phyloP scores from a whole-genome alignment of 768 basidiomycete species.

The Russula abietina region DNA sequence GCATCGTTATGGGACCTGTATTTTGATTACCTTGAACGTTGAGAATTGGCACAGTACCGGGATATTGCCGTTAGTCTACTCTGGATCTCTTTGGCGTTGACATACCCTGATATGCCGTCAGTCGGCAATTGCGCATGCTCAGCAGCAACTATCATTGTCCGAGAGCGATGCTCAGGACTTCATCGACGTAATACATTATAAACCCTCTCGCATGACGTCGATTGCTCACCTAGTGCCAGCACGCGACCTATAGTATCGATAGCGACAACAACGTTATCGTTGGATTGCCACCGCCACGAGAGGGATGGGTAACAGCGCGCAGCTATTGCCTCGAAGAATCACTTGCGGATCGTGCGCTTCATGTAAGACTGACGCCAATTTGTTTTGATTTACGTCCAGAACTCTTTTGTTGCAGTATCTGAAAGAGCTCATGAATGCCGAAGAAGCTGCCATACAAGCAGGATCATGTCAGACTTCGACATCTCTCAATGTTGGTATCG shows the following conservation, averaged over 20 bases:
- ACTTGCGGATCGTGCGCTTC: slow-evolving; percentile 17
- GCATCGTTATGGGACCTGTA: neutral
- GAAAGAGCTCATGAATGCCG: slow-evolving; percentile 16
- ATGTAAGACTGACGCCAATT: slow-evolving; percentile 1
- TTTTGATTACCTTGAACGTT: neutral
- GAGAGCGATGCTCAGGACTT: too few relatives aligned
- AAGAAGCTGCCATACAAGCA: slow-evolving; percentile 11
- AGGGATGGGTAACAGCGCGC: too few relatives aligned
- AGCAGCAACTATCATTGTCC: too few relatives aligned
- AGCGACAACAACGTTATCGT: too few relatives aligned
- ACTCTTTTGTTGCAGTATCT: slow-evolving; percentile 9
- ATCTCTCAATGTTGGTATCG: neutral
- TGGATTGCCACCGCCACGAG: too few relatives aligned
- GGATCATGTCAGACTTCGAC: neutral
- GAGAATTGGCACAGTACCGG: slow-evolving; percentile 11
- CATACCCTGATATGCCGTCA: neutral
- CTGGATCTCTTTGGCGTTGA: neutral
- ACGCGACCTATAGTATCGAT: too few relatives aligned
- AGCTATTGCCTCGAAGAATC: slow-evolving; percentile 23
- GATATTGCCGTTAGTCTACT: slow-evolving; percentile 18
- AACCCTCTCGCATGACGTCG: too few relatives aligned
- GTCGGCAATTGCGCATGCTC: too few relatives aligned
- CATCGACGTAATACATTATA: too few relatives aligned
- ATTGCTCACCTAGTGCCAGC: too few relatives aligned
- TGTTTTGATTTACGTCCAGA: neutral